These are phyloP conservation scores for Gloeophyllum trabeum DNA, from an alignment of 768 basidiomycete genomes.

Conservation along the genomic window DNA sequence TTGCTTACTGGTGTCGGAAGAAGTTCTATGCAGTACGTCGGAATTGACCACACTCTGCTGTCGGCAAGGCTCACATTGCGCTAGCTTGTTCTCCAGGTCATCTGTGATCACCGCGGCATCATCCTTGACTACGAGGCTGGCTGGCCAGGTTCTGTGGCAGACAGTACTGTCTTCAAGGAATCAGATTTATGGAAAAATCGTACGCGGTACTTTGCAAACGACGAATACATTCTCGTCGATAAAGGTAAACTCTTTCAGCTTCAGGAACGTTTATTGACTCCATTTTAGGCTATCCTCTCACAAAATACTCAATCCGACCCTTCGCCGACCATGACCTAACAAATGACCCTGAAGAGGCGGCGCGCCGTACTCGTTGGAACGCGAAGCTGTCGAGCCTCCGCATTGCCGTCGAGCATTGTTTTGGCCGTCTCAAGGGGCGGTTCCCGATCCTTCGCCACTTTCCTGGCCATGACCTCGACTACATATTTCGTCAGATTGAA, in stretches of 20 bases:
- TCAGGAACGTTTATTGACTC: not conserved
- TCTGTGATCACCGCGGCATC: constrained; percentile 8
- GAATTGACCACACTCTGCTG: not conserved
- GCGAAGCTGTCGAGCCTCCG: constrained; percentile 9
- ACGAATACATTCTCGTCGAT: constrained; percentile 10
- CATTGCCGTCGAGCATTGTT: constrained; percentile 18
- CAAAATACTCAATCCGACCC: constrained; percentile 4
- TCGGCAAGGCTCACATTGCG: not conserved
- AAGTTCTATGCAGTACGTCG: constrained; percentile 11
- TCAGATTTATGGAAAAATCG: constrained; percentile 10
- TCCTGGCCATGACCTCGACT: constrained; percentile 4
- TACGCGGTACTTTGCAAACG: constrained; percentile 4
- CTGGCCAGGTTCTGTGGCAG: constrained; percentile 13
- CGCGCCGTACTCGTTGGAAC: constrained; percentile 9
- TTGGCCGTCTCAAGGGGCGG: constrained; percentile 18
- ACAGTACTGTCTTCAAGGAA: constrained; percentile 10
- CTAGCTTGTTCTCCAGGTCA: constrained; percentile 13
- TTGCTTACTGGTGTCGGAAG: constrained; percentile 10
- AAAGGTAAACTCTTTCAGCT: constrained; percentile 5
- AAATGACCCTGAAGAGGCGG: not conserved
- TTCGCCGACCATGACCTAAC: constrained; percentile 3
- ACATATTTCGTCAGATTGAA: constrained; percentile 4
- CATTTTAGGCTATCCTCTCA: constrained; percentile 3
- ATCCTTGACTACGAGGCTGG: constrained; percentile 12
- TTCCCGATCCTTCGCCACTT: constrained; percentile 11